Evolutionary conservation across 2,329 filamentous ascomycete genomes (phyloP), one percentile per base, ranked within the genome.

Genomic region (Cytospora mali): DNA sequence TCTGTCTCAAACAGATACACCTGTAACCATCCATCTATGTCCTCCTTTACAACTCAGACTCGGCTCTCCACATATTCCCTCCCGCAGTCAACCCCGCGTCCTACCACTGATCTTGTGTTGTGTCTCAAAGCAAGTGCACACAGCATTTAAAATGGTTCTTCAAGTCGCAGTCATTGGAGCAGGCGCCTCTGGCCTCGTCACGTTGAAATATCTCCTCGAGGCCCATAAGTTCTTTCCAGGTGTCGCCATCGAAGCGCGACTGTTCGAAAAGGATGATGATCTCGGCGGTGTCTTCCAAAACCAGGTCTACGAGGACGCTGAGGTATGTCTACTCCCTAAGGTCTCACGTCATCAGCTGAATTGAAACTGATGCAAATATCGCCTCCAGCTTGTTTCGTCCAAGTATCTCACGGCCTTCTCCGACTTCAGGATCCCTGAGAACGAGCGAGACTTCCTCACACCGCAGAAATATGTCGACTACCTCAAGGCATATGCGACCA

Each of bases 381-480:
- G 18, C n/a, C 6, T 35, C 64, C 14, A 75, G 73, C 68, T 75
- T 3, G 78, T 81, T 11, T 79, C 75, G 3, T 80, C 78, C 18
- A 78, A 77, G 64, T 75, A 80, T 53, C 72, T 81, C 28, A 81
- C 78, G 0, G 72, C 74, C 27, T 81, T 81, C 66, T 81, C 78
- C 6, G 78, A 81, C 64, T 78, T 77, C 62, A 73, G 78, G 2
- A 71, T 74, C 35, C 66, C 72, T 1, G 58, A 72, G 4, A 68
- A 73, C 4, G 71, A 71, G 13, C 73, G 74, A 3, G 75, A 78
- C 66, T 77, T 78, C 61, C 62, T 77, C 7, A 71, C 68, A 2
- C 69, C 72, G 3, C 64, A 67, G 21, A 64, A 69, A 31, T 77
- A 77, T 56, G 67, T 74, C 46, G 56, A 69, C 9, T 77, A 79